A percentile compares a stretch with the other conserved stretches of the same genome.
Conservation (phyloP, 495 filamentous ascomycete genomes). For the Clohesyomyces aquaticus region DNA sequence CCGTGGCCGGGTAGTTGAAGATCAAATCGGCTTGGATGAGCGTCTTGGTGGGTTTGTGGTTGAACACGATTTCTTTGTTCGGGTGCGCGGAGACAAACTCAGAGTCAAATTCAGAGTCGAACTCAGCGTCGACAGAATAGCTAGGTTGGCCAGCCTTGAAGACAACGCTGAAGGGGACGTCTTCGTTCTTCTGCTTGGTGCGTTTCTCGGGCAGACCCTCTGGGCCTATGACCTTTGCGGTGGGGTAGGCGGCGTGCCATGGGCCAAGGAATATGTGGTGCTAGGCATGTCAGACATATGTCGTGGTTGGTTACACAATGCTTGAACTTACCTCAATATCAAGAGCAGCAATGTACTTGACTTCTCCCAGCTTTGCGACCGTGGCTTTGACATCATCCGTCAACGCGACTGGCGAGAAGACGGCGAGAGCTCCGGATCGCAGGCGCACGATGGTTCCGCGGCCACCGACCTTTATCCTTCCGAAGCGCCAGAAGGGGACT, state of each 20-base stretch:
- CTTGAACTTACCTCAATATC: constrained; percentile 64
- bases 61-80: constrained; percentile 85
- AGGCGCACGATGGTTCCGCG: constrained; percentile 85
- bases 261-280: constrained; percentile 88
- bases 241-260: constrained; percentile 79
- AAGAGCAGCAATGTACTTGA: constrained; percentile 81
- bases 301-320: no score
- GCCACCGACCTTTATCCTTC: constrained; percentile 78
- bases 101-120: constrained; percentile 82
- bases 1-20: constrained; percentile 86
- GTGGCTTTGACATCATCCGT: constrained; percentile 75
- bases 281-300: constrained; percentile 18
- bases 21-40: constrained; percentile 90
- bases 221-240: constrained; percentile 78
- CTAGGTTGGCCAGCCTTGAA: constrained; percentile 61
- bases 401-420: constrained; percentile 88
- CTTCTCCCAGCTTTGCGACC: constrained; percentile 67
- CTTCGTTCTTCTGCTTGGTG: constrained; percentile 63
- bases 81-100: constrained; percentile 81
- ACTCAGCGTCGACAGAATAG: constrained; percentile 69
- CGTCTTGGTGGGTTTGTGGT: constrained; percentile 77
- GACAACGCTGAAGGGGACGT: constrained; percentile 69
- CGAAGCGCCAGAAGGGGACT: constrained; percentile 82
- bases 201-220: constrained; percentile 89
- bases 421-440: constrained; percentile 72